These are phyloP conservation scores for Sclerotinia trifoliorum DNA, from an alignment of 2,329 filamentous ascomycete species.

Conservation along the genomic window DNA sequence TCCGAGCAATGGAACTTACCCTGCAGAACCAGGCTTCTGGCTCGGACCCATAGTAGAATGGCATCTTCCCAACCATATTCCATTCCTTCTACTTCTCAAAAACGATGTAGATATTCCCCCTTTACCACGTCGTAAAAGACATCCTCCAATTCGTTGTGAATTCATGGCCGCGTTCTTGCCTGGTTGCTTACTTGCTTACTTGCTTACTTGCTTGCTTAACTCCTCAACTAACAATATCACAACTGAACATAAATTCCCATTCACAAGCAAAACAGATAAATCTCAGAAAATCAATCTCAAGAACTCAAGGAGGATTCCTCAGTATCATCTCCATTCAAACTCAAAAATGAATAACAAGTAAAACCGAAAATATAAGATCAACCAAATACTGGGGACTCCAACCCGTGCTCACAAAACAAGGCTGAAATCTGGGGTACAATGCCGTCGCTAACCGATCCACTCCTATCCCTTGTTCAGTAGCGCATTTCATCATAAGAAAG, in stretches of 20 bases:
- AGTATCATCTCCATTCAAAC: not conserved
- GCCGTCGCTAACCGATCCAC: slow-evolving; percentile 13
- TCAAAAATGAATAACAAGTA: not conserved
- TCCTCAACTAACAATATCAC: not conserved
- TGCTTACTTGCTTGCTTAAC: not conserved
- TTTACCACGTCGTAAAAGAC: slow-evolving; percentile 10
- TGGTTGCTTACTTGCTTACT: not conserved
- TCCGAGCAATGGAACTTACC: slow-evolving; percentile 25
- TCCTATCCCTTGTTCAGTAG: not conserved
- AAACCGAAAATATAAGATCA: not conserved
- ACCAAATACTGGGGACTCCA: slow-evolving; percentile 6
- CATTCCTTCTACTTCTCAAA: not conserved
- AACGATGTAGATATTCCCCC: not conserved
- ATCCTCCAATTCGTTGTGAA: slow-evolving; percentile 15
- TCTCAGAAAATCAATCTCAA: not conserved
- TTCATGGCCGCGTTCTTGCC: slow-evolving; percentile 15
- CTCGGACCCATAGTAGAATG: slow-evolving; percentile 33
- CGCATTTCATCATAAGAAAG: not conserved
- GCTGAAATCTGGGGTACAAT: slow-evolving; percentile 20
- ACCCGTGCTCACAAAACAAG: slow-evolving; percentile 4
- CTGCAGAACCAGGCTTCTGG: slow-evolving; percentile 35
- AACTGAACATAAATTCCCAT: not conserved
- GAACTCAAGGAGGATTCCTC: not conserved
- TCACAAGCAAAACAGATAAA: not conserved
- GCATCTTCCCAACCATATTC: slow-evolving; percentile 27